These are phyloP conservation scores for Pseudotsuga menziesii DNA, from an alignment of 75 land plant species.

Conservation along the genomic window DNA sequence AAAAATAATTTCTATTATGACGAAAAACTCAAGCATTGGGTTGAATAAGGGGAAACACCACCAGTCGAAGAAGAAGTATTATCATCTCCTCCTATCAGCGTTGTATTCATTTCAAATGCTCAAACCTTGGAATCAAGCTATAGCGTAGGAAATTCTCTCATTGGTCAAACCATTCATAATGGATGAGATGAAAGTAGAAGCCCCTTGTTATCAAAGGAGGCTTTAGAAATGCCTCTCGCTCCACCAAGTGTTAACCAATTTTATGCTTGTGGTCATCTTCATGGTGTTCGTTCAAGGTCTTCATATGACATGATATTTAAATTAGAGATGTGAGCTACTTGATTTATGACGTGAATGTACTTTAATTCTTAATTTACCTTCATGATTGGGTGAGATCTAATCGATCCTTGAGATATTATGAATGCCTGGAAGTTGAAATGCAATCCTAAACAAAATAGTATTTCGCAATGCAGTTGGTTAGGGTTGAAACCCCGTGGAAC, in stretches of 20 bases:
- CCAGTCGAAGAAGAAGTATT: slow-evolving; percentile 60
- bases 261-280: slow-evolving; percentile 71
- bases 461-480: no score
- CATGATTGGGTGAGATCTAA: no score
- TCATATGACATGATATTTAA: no score
- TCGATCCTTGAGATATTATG: no score
- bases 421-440: no score
- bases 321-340: no score
- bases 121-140: slow-evolving; percentile 38
- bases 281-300: slow-evolving; percentile 86
- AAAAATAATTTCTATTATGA: slow-evolving; percentile 93
- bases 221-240: slow-evolving; percentile 75
- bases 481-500: no score
- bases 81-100: slow-evolving; percentile 79
- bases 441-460: no score
- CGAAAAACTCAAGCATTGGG: slow-evolving; percentile 96
- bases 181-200: slow-evolving; percentile 19
- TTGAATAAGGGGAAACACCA: slow-evolving; percentile 82
- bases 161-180: slow-evolving; percentile 25
- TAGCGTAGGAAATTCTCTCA: slow-evolving; percentile 31
- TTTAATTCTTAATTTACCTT: no score
- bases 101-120: slow-evolving; percentile 13
- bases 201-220: slow-evolving; percentile 20
- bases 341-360: no score
- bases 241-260: slow-evolving; percentile 83